Evolutionary conservation across 2,329 filamentous ascomycete species (phyloP).

Genomic region (Magnaporthiopsis rhizophila): DNA sequence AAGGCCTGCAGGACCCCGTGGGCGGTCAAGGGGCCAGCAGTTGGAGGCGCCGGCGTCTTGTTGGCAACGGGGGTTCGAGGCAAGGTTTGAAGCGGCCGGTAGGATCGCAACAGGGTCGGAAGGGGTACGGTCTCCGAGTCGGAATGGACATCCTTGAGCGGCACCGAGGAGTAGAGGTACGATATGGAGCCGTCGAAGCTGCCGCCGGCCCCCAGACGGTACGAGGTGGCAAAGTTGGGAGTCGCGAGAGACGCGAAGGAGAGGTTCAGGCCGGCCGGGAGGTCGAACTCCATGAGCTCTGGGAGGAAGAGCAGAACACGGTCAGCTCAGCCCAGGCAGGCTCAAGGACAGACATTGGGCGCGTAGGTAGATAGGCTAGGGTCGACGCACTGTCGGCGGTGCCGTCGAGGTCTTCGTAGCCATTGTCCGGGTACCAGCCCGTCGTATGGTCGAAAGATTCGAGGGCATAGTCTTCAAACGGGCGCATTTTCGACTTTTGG

Average conservation of each 20-base stretch:
- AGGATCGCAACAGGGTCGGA: conserved; percentile 70
- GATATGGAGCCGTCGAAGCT: conserved; percentile 95
- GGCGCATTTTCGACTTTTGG: conserved; percentile 56
- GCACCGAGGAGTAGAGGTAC: conserved; percentile 87
- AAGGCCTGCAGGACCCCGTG: conserved; percentile 7
- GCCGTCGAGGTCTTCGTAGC: conserved; percentile 77
- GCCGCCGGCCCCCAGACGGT: conserved; percentile 81
- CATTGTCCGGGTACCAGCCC: conserved; percentile 86
- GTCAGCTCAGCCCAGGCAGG: background rate
- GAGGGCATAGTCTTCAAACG: conserved; percentile 97
- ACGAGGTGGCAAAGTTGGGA: conserved; percentile 88
- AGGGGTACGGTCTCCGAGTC: conserved; percentile 71
- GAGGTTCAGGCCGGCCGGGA: conserved; percentile 74
- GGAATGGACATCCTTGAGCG: conserved; percentile 57
- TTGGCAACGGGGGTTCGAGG: conserved; percentile 16
- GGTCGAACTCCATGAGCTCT: conserved; percentile 84
- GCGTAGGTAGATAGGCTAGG: conserved; percentile 5
- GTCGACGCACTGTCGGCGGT: conserved; percentile 62
- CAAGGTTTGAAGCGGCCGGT: conserved; percentile 67
- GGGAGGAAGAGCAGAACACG: background rate
- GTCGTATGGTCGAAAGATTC: conserved; percentile 81
- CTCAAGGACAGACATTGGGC: conserved; percentile 11
- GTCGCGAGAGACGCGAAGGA: conserved; percentile 87
- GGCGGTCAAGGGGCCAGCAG: conserved; percentile 7
- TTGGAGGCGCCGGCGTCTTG: conserved; percentile 12